These are phyloP conservation scores for Jaltomata sinuosa DNA, from an alignment of 257 asterid genomes.

Conservation along the genomic window DNA sequence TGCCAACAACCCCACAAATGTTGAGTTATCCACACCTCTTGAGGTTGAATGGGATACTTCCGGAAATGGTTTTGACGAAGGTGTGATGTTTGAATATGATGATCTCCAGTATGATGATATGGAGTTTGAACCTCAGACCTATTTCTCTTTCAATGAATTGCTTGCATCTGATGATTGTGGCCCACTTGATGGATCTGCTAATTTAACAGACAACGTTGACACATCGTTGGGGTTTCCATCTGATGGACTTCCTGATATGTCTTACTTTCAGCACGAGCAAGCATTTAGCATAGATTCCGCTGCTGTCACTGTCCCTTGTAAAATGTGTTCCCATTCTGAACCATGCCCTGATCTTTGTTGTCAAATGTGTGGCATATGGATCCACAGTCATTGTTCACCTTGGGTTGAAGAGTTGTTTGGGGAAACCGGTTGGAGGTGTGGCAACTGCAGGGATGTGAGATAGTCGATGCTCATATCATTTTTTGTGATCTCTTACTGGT, in stretches of 20 bases:
- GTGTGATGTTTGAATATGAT: slow-evolving; percentile 32
- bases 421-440: slow-evolving; percentile 65
- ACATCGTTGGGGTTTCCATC: slow-evolving; percentile 20
- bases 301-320: slow-evolving; percentile 28
- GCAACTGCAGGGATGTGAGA: slow-evolving; percentile 62
- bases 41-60: slow-evolving; percentile 34
- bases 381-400: slow-evolving; percentile 67
- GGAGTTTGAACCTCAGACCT: slow-evolving; percentile 95
- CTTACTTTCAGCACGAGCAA: slow-evolving; percentile 24
- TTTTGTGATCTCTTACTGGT: background rate
- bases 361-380: slow-evolving; percentile 43
- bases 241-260: slow-evolving; percentile 15
- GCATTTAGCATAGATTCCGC: slow-evolving; percentile 15
- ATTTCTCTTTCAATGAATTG: slow-evolving; percentile 71
- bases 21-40: slow-evolving; percentile 11
- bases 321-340: slow-evolving; percentile 29
- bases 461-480: slow-evolving; percentile 1
- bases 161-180: slow-evolving; percentile 45
- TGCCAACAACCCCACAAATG: slow-evolving; percentile 11
- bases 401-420: slow-evolving; percentile 41
- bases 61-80: slow-evolving; percentile 31
- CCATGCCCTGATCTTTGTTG: slow-evolving; percentile 51
- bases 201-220: slow-evolving; percentile 20
- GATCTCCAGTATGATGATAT: slow-evolving; percentile 37
- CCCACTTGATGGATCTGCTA: slow-evolving; percentile 15